Evolutionary conservation across 2,329 filamentous ascomycete species (phyloP), one percentile per base, ranked within the genome.

Genomic region (Cucurbitaria berberidis): DNA sequence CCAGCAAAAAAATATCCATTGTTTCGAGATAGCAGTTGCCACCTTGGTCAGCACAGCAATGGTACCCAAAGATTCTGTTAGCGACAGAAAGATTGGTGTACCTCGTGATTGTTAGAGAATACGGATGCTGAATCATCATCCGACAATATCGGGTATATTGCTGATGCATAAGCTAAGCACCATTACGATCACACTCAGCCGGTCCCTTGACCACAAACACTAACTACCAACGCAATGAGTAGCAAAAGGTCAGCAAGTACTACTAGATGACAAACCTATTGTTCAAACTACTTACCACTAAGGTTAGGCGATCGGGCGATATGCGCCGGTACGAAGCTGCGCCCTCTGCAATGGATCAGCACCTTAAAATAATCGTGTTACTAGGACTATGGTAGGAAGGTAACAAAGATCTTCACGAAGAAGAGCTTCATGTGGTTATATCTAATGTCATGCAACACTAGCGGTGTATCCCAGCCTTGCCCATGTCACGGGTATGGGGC

Each of bases 371-470:
- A n/a, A n/a, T 30, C 40, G 40, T 42, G 11, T 42, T 42, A 11
- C 40, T n/a, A 26, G 5, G 22, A 24, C n/a, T 10, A 5, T 19
- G 24, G 13, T 8, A 29, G 1, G 8, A 18, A 5, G 10, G 8
- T 4, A n/a, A 8, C 29, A 8, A 18, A 18, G 15, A 29, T 13
- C 16, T 29, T n/a, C 3, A n/a, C 9, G 15, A 9, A 13, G 40
- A 42, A 2, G 8, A 19, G 5, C 43, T 36, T 41, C 6, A 46
- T 51, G 13, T 18, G 48, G 48, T n/a, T 45, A 21, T 46, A 35
- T 51, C 22, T 46, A 34, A 46, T 51, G 48, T 43, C 16, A 27
- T 51, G 48, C 36, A 42, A 51, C 43, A 51, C 46, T 46, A 30
- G 18, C 35, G 29, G 22, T 19, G 35, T 34, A 35, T 44, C 24